These are phyloP conservation scores for Corylus avellana DNA, from an alignment of 306 rosid genomes.

Conservation along the genomic window DNA sequence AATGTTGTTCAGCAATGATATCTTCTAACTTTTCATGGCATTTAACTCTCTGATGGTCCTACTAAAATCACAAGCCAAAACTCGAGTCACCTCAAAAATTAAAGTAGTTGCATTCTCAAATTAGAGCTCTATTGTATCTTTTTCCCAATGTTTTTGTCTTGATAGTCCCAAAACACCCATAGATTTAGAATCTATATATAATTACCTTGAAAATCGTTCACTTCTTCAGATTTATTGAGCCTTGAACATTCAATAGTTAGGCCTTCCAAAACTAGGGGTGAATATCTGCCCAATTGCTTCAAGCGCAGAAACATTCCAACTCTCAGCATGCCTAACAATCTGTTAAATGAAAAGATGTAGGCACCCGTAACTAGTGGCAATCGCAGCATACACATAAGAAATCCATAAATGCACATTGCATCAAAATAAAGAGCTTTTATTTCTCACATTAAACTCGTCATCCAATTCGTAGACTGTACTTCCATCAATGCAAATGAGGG, in stretches of 20 bases:
- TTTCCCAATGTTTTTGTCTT: not conserved
- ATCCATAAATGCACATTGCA: slow-evolving; percentile 2
- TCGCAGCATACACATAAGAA: slow-evolving; percentile 7
- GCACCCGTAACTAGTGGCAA: slow-evolving; percentile 17
- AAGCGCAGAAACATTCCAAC: slow-evolving; percentile 82
- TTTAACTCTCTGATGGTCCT: not conserved
- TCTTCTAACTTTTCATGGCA: not conserved
- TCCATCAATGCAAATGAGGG: slow-evolving; percentile 73
- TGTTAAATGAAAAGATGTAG: slow-evolving; percentile 33
- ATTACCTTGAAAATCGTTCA: slow-evolving; percentile 1
- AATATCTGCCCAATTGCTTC: slow-evolving; percentile 87
- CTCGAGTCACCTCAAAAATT: not conserved
- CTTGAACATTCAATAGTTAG: slow-evolving; percentile 23
- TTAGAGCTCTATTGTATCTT: not conserved
- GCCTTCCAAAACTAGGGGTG: slow-evolving; percentile 42
- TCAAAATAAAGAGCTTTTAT: slow-evolving; percentile 9
- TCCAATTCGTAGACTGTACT: slow-evolving; percentile 70
- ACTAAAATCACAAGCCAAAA: not conserved
- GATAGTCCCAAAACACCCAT: not conserved
- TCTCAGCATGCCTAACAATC: slow-evolving; percentile 86
- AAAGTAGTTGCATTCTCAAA: not conserved
- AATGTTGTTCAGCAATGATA: no score
- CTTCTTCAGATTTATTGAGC: not conserved
- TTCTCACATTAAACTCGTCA: slow-evolving; percentile 52
- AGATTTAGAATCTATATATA: not conserved